These are phyloP conservation scores for Pseudonectria foliicola DNA, from an alignment of 2,329 filamentous ascomycete species.

Conservation along the genomic window DNA sequence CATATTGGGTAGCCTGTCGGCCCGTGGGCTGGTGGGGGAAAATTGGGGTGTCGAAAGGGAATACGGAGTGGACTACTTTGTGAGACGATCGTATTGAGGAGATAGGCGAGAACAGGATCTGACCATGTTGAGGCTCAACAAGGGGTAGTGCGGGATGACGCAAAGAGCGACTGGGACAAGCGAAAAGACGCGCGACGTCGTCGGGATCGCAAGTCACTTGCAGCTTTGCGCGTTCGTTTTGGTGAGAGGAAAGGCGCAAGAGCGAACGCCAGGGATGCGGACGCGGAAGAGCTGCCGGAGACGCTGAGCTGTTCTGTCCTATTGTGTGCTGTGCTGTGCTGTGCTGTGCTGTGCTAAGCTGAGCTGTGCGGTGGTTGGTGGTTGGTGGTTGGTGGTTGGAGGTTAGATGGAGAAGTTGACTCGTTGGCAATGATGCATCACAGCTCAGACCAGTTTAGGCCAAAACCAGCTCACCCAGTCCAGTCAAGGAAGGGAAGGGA, in stretches of 20 bases:
- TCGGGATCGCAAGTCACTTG: constrained; percentile 12
- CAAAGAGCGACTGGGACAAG: constrained; percentile 16
- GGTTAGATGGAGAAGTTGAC: no score
- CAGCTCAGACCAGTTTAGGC: no score
- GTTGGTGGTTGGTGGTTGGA: no score
- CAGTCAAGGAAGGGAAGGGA: no score
- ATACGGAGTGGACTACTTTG: constrained; percentile 24
- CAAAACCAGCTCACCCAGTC: no score
- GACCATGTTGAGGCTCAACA: constrained; percentile 25
- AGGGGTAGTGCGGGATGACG: constrained; percentile 11
- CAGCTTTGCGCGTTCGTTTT: neutral
- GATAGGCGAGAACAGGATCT: constrained; percentile 24
- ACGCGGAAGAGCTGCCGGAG: neutral
- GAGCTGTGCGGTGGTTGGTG: no score
- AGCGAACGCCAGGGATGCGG: neutral
- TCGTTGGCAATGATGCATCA: no score
- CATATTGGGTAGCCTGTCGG: constrained; percentile 49
- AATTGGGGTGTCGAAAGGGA: constrained; percentile 1
- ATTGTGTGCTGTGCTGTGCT: no score
- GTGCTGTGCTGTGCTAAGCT: no score
- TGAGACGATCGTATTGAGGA: constrained; percentile 20
- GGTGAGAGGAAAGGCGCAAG: neutral
- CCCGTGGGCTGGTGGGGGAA: constrained; percentile 21
- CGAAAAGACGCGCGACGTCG: constrained; percentile 22
- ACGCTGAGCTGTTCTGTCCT: no score